These are phyloP conservation scores for Microcyclosporella mali DNA, from an alignment of 2,329 filamentous ascomycete species.

Conservation along the genomic window DNA sequence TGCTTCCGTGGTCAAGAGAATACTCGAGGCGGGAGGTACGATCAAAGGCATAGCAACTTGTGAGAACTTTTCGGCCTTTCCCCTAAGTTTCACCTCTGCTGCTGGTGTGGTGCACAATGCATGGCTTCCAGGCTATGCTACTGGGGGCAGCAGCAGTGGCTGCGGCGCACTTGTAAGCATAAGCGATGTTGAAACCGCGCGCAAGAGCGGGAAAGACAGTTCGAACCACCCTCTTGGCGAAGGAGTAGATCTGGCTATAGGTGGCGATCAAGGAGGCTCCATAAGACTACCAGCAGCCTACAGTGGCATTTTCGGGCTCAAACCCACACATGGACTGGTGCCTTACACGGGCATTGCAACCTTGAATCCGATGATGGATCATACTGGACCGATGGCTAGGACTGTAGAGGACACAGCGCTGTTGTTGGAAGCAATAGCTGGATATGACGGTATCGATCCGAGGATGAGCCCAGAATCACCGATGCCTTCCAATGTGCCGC, in stretches of 20 bases:
- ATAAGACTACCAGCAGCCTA: slow-evolving; percentile 67
- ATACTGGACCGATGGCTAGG: slow-evolving; percentile 40
- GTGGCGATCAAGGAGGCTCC: slow-evolving; percentile 56
- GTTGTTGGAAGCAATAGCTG: slow-evolving; percentile 38
- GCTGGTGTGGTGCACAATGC: slow-evolving; percentile 42
- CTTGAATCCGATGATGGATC: slow-evolving; percentile 41
- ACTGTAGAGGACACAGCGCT: slow-evolving; percentile 38
- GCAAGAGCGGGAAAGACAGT: slow-evolving; percentile 19
- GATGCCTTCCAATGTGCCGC: slow-evolving; percentile 31
- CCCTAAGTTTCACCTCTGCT: slow-evolving; percentile 40
- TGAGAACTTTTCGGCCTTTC: slow-evolving; percentile 43
- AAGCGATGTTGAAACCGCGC: slow-evolving; percentile 25
- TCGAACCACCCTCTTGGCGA: slow-evolving; percentile 24
- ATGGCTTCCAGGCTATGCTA: slow-evolving; percentile 31
- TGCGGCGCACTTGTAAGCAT: slow-evolving; percentile 31
- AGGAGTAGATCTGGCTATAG: slow-evolving; percentile 34
- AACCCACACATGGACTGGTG: slow-evolving; percentile 62
- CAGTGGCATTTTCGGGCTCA: slow-evolving; percentile 77
- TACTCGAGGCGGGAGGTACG: slow-evolving; percentile 38
- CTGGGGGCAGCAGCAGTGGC: slow-evolving; percentile 33
- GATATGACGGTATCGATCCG: slow-evolving; percentile 42
- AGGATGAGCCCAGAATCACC: slow-evolving; percentile 39
- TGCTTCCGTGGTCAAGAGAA: slow-evolving; percentile 40
- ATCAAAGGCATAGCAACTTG: slow-evolving; percentile 43
- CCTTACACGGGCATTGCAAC: slow-evolving; percentile 42